Conservation (phyloP, 73 alveolate genomes). For the Paramecium pentaurelia region DNA sequence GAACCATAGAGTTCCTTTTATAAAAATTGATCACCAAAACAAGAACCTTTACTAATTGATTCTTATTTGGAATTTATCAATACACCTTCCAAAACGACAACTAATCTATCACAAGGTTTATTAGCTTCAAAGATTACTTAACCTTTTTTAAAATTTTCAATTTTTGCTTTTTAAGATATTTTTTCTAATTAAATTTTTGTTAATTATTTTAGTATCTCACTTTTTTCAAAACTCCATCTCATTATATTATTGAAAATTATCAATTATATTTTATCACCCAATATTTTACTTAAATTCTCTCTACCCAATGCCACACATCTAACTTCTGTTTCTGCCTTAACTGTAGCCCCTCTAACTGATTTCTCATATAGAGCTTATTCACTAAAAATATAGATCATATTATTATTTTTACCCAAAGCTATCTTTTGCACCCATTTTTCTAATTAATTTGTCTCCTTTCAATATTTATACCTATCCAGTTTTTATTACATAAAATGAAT, state of each 20-base stretch:
- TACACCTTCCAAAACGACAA: slow-evolving; percentile 60
- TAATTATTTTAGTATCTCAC: slow-evolving; percentile 43
- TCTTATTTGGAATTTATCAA: background rate
- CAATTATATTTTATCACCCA: slow-evolving; percentile 61
- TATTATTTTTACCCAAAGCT: slow-evolving; percentile 36
- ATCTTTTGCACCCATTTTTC: slow-evolving; percentile 56
- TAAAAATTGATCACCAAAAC: slow-evolving; percentile 28
- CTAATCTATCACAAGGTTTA: slow-evolving; percentile 37
- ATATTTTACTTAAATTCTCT: slow-evolving; percentile 49
- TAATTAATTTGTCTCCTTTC: slow-evolving; percentile 37
- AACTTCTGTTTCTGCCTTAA: slow-evolving; percentile 62
- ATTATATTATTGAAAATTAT: slow-evolving; percentile 58
- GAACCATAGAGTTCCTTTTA: background rate
- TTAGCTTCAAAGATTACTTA: slow-evolving; percentile 41
- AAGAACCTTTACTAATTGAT: background rate
- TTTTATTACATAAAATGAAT: slow-evolving; percentile 54
- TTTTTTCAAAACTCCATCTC: slow-evolving; percentile 67
- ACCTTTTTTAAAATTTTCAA: slow-evolving; percentile 52
- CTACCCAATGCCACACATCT: slow-evolving; percentile 61
- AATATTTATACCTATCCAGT: slow-evolving; percentile 52
- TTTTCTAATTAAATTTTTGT: slow-evolving; percentile 61
- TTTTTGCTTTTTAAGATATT: slow-evolving; percentile 49
- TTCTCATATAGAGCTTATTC: slow-evolving; percentile 57
- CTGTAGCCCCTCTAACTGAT: slow-evolving; percentile 58
- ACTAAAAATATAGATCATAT: background rate